phyloP scores from a whole-genome alignment of 2,329 filamentous ascomycete species.

The Zarea fungicola region DNA sequence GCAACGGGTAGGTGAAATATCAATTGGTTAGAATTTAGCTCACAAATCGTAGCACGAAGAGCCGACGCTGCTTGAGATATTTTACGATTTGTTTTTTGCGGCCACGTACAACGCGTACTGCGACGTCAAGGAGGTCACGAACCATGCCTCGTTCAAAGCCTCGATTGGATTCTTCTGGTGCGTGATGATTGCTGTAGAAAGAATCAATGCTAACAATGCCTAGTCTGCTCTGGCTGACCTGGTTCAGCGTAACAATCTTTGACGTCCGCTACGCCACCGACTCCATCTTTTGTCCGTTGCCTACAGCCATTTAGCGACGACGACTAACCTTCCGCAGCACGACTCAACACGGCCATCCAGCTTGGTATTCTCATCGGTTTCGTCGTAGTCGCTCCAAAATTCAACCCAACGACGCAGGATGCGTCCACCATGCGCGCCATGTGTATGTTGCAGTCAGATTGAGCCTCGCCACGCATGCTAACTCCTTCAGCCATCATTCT shows the following conservation, averaged over 20 bases:
- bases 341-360: slow-evolving; percentile 52
- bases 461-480: too few relatives aligned
- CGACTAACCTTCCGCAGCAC: slow-evolving; percentile 31
- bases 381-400: slow-evolving; percentile 51
- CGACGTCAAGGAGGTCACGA: slow-evolving; percentile 27
- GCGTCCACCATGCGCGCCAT: slow-evolving; percentile 33
- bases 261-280: slow-evolving; percentile 63
- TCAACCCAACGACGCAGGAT: slow-evolving; percentile 35
- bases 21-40: too few relatives aligned
- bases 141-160: slow-evolving; percentile 26
- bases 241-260: slow-evolving; percentile 60
- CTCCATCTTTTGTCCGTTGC: slow-evolving; percentile 47
- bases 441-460: slow-evolving; percentile 26
- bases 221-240: slow-evolving; percentile 60
- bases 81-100: slow-evolving; percentile 39
- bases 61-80: slow-evolving; percentile 32
- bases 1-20: slow-evolving; percentile 9
- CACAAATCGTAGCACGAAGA: slow-evolving; percentile 24
- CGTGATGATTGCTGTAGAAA: not conserved
- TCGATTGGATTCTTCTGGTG: slow-evolving; percentile 30
- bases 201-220: not conserved
- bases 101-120: slow-evolving; percentile 60
- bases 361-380: slow-evolving; percentile 62
- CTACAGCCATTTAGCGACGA: not conserved
- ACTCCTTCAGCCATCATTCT: slow-evolving; percentile 36